Evolutionary conservation across 768 basidiomycete genomes (phyloP).

Genomic region (Lentinula detonsa): DNA sequence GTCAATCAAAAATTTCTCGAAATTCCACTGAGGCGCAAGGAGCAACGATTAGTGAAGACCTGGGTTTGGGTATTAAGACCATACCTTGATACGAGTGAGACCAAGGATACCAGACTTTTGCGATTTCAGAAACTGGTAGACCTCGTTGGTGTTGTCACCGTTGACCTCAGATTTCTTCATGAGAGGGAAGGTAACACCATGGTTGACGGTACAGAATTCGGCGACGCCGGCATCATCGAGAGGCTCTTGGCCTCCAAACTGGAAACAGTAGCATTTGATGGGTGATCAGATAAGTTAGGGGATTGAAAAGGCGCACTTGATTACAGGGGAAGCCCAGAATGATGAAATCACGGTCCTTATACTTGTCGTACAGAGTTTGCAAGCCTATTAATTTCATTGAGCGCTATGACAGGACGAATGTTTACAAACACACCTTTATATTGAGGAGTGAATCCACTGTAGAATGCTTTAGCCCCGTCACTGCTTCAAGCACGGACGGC

Average conservation of each 20-base stretch:
- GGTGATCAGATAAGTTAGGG: not conserved
- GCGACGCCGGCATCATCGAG: constrained; percentile 70
- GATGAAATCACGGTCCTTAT: constrained; percentile 68
- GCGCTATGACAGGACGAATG: not conserved
- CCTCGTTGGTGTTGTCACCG: constrained; percentile 76
- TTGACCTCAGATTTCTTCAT: constrained; percentile 95
- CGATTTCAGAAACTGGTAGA: constrained; percentile 80
- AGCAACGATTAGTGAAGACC: not conserved
- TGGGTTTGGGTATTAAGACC: not conserved
- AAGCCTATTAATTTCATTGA: constrained; percentile 42
- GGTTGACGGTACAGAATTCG: constrained; percentile 73
- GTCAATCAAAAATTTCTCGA: constrained; percentile 84
- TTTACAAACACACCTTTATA: constrained; percentile 47
- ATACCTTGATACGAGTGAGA: constrained; percentile 67
- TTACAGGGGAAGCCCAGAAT: constrained; percentile 93
- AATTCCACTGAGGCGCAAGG: constrained; percentile 63
- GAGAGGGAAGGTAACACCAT: constrained; percentile 86
- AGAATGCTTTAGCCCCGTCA: constrained; percentile 1
- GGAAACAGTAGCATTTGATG: not conserved
- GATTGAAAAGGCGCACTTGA: constrained; percentile 40
- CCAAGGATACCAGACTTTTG: constrained; percentile 73
- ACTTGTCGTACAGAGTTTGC: constrained; percentile 74
- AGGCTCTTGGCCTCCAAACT: constrained; percentile 88
- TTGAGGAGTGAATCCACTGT: constrained; percentile 79
- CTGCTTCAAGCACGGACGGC: not conserved